Evolutionary conservation across 164 flowering plant genomes (phyloP), one percentile per base, ranked within the genome.

Genomic region (Stephania japonica): DNA sequence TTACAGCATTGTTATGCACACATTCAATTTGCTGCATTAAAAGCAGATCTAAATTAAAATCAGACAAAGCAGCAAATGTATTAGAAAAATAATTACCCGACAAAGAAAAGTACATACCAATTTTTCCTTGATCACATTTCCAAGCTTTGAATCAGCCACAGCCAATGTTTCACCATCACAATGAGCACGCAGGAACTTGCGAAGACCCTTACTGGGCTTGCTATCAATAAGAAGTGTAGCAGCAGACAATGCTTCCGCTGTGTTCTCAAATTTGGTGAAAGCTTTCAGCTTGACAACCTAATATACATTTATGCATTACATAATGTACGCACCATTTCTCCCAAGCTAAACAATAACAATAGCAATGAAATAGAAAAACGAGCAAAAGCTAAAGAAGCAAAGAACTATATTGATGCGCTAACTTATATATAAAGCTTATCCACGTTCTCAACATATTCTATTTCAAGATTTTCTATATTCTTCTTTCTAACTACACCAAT

Each of bases 251-350:
- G 97, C 99, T 76, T 93, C 96, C 18, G 95, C 50, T 8, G 91
- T 91, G 81, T 93, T 90, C 78, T 93, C 98, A 83, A 95, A 95
- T 85, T 93, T 95, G 7, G 87, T 82, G 73, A 95, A 95, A 65
- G 93, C 98, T 82, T 90, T 91, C 77, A 95, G 81, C 90, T 88
- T 87, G 41, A 93, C 97, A 13, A 95, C 77, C 99, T 94, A 78
- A 75, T 71, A 12, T 50, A 19, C 10, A 59, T 21, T 59, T 3
- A 6, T 18, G 7, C 21, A 59, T 5, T 21, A 59, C n/a, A 59
- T 32, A 32, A 2, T 32, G 38, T 32, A 32, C 38, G 38, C 38
- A 59, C 9, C 1, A 21, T 18, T 21, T 19, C 21, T 21, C 21
- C 7, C 7, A 19, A 59, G 64, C 21, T 5, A 59, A 59, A 59